phyloP scores from a whole-genome alignment of 768 basidiomycete species.

The Mycena metata region DNA sequence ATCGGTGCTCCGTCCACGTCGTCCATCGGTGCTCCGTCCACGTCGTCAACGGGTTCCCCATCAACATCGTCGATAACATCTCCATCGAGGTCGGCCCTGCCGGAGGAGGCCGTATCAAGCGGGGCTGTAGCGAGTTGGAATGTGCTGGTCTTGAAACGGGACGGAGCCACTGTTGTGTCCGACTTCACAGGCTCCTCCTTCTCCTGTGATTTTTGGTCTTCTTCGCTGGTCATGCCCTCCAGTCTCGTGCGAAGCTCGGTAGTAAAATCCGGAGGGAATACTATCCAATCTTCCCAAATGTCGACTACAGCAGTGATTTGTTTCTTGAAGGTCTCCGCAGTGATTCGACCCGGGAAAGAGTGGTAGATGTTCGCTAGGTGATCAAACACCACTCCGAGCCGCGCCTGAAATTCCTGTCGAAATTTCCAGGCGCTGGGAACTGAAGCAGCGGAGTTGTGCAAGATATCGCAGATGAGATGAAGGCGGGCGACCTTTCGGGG shows the following conservation, averaged over 20 bases:
- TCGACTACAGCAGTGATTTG: constrained; percentile 92
- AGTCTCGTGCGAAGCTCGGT: constrained; percentile 78
- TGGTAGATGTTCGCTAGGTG: constrained; percentile 95
- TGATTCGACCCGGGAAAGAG: constrained; percentile 95
- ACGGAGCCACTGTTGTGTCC: constrained; percentile 53
- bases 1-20: constrained; percentile 55
- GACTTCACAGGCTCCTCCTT: constrained; percentile 45
- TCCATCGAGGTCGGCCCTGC: constrained; percentile 65
- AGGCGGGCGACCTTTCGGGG: constrained; percentile 96
- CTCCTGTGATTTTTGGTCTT: constrained; percentile 44
- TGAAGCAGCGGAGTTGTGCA: constrained; percentile 95
- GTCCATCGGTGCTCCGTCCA: constrained; percentile 57
- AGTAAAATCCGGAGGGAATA: constrained; percentile 92
- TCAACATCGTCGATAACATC: constrained; percentile 56
- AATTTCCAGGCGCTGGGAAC: constrained; percentile 98
- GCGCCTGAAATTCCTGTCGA: constrained; percentile 92
- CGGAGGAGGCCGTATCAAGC: constrained; percentile 40
- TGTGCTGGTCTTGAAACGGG: constrained; percentile 82
- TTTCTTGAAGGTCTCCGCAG: constrained; percentile 95
- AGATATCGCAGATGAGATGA: constrained; percentile 96
- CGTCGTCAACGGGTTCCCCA: constrained; percentile 55
- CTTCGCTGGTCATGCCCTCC: constrained; percentile 66
- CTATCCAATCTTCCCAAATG: constrained; percentile 99
- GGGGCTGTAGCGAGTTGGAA: constrained; percentile 78
- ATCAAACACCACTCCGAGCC: constrained; percentile 95